phyloP scores from a whole-genome alignment of 129 eudicot species.

The Tagetes patula region DNA sequence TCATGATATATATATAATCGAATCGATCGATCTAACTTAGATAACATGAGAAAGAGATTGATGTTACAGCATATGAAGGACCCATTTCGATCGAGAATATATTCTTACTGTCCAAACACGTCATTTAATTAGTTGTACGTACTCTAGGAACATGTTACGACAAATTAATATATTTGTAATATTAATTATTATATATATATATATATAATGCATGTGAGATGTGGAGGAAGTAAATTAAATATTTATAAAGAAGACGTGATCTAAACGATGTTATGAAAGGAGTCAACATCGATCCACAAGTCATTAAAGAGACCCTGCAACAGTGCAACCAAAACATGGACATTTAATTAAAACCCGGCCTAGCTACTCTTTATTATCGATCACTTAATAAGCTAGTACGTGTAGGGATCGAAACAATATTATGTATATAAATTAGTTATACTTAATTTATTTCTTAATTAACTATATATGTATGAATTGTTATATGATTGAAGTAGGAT shows the following conservation, averaged over 20 bases:
- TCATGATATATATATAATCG: no score
- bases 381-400: not conserved
- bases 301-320: slow-evolving; percentile 40
- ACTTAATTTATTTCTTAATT: not conserved
- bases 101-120: slow-evolving; percentile 23
- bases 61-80: slow-evolving; percentile 25
- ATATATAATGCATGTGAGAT: not conserved
- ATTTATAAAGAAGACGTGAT: slow-evolving; percentile 37
- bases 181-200: no score
- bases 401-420: not conserved
- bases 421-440: not conserved
- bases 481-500: no score
- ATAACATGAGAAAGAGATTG: slow-evolving; percentile 21
- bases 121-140: slow-evolving; percentile 4
- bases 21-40: not conserved
- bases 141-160: slow-evolving; percentile 14
- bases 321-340: slow-evolving; percentile 31
- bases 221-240: slow-evolving; percentile 17
- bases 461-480: no score
- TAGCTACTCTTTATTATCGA: slow-evolving; percentile 14
- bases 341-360: slow-evolving; percentile 13
- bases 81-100: slow-evolving; percentile 26
- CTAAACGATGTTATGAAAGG: slow-evolving; percentile 39
- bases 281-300: slow-evolving; percentile 38
- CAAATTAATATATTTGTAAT: slow-evolving; percentile 18